A percentile compares a stretch with the other conserved stretches of the same genome.
Conservation (phyloP, 2,329 filamentous ascomycete species). For the Penicillium glabrum region DNA sequence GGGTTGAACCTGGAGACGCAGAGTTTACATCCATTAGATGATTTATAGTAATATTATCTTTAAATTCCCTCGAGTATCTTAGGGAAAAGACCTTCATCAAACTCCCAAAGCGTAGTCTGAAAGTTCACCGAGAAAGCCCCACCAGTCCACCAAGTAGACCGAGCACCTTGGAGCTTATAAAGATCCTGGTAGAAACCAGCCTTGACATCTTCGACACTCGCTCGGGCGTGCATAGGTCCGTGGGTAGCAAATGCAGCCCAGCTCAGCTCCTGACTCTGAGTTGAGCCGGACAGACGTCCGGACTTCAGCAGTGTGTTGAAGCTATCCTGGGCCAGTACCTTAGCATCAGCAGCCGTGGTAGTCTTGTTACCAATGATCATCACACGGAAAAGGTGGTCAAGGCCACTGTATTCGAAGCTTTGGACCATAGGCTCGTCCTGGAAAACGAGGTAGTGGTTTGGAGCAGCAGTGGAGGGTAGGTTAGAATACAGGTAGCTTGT, state of each 20-base stretch:
- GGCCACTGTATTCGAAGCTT: slow-evolving; percentile 22
- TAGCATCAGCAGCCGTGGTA: slow-evolving; percentile 14
- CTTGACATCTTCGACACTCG: slow-evolving; percentile 26
- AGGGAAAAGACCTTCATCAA: slow-evolving; percentile 23
- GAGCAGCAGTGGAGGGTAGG: slow-evolving; percentile 50
- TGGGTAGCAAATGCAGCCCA: slow-evolving; percentile 27
- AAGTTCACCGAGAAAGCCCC: slow-evolving; percentile 35
- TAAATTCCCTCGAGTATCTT: not conserved
- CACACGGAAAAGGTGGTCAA: slow-evolving; percentile 20
- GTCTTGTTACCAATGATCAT: slow-evolving; percentile 21
- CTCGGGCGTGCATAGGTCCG: slow-evolving; percentile 33
- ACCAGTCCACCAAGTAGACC: slow-evolving; percentile 39
- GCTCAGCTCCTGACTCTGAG: slow-evolving; percentile 13
- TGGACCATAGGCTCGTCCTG: slow-evolving; percentile 18
- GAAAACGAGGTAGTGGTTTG: slow-evolving; percentile 17
- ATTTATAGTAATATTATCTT: not conserved
- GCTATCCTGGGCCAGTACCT: slow-evolving; percentile 12
- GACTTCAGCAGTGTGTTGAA: slow-evolving; percentile 16
- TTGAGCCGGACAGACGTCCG: slow-evolving; percentile 6
- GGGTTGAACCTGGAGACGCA: not conserved
- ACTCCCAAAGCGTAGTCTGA: slow-evolving; percentile 23
- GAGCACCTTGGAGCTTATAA: slow-evolving; percentile 40
- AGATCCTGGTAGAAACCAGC: slow-evolving; percentile 29
- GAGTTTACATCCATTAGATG: not conserved
- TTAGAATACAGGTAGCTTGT: slow-evolving; percentile 19